Percentiles rank a stretch among this genome's conserved stretches.
phyloP scores from a whole-genome alignment of 2,329 filamentous ascomycete species.

The Colletotrichum sp. region DNA sequence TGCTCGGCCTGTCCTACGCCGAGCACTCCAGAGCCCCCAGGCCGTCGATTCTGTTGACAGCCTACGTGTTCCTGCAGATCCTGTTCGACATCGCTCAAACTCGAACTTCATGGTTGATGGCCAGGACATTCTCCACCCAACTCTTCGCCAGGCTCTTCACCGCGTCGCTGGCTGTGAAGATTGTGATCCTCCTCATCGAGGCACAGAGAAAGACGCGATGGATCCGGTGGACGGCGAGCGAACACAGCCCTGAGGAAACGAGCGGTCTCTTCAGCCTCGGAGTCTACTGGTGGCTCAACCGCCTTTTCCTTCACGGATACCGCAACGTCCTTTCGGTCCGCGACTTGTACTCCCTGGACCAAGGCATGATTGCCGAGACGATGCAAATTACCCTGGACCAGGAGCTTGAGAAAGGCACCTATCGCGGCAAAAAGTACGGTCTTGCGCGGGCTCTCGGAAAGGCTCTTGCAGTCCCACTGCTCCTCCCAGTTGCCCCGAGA shows the following conservation, averaged over 20 bases:
- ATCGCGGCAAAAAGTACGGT: conserved; percentile 25
- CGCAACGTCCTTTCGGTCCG: conserved; percentile 30
- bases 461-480: conserved; percentile 34
- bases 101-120: conserved; percentile 46
- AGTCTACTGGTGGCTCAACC: conserved; percentile 39
- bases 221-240: conserved; percentile 39
- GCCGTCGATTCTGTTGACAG: conserved; percentile 46
- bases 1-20: conserved; percentile 31
- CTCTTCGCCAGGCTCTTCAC: conserved; percentile 38
- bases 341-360: conserved; percentile 37
- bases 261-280: conserved; percentile 35
- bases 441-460: conserved; percentile 31
- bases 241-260: conserved; percentile 43
- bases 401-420: conserved; percentile 13
- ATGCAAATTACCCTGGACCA: conserved; percentile 22
- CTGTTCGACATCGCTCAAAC: conserved; percentile 47
- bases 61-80: conserved; percentile 45
- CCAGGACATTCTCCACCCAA: conserved; percentile 4
- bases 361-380: conserved; percentile 25
- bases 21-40: conserved; percentile 36
- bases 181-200: conserved; percentile 41
- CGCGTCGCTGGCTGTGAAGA: conserved; percentile 37
- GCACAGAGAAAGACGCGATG: conserved; percentile 41
- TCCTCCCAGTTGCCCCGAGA: conserved; percentile 40
- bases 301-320: conserved; percentile 38